Evolutionary conservation across 805 yeast species (phyloP), one percentile per base, ranked within the genome.

Genomic region (Zygoascus biomembranicola): DNA sequence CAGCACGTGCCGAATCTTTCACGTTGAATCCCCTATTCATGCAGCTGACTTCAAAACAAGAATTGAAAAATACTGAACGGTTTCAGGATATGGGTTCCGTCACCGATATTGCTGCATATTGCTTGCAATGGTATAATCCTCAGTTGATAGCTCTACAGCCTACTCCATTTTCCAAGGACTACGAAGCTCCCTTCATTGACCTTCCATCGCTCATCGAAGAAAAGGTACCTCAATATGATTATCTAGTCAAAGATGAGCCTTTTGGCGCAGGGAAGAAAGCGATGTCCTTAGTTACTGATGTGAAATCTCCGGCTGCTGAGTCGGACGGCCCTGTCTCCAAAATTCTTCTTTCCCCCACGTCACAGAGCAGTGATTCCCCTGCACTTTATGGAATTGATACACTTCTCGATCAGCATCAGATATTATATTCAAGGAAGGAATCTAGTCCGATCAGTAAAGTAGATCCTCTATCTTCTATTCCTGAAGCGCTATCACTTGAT

Each of bases 21-120:
- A 59, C 70, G 43, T 54, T 79, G 8, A 85, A 83, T 59, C 82
- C 84, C 0, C 72, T 76, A 46, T 55, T 73, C 13, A 66, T 80
- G 41, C 55, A 73, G 10, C 63, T 66, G 14, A 65, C 71, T 1
- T 57, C 68, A 6, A 69, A 66, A 23, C 63, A 67, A 23, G 77
- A 75, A 54, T 64, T 74, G 32, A 37, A 61, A 48, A 64, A 65
- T 44, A 52, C 61, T n/a, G 53, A 60, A 50, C 47, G 68, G 31
- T 67, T 46, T 37, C 37, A 13, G 13, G 26, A 62, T 6, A 59
- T 68, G 39, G 75, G 72, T 0, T 58, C 72, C 10, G 65, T 73
- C 0, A 61, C 65, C 6, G 75, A 67, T 26, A 66, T 74, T 28
- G 69, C 75, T 6, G 61, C 68, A 1, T 56, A 60, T 42, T 73